Evolutionary conservation across 2,329 filamentous ascomycete species (phyloP), one percentile per base, ranked within the genome.

Genomic region (Phialocephala subalpina): DNA sequence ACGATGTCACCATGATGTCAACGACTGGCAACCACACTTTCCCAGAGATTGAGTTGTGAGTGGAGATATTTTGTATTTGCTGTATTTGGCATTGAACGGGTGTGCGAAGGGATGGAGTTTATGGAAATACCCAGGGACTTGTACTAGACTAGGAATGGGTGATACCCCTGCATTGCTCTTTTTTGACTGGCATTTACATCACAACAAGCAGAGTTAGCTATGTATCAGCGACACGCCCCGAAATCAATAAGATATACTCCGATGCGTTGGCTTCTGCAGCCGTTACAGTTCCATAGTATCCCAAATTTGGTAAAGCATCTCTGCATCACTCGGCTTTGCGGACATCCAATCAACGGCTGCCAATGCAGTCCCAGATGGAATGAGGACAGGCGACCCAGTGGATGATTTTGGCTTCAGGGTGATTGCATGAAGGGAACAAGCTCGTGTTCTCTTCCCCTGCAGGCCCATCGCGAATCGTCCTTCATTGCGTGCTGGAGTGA

Each of bases 11-110:
- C 3, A 72, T 84, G 33, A 74, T 82, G 35, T 83, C 81, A 29
- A 76, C 78, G 6, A 77, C 77, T 2, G 76, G 79, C 69, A 81
- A 81, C 66, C 80, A 83, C 72, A 74, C 76, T 0, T 73, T 78
- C 62, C 73, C 77, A 57, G 81, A 83, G 65, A 63, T 77, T 62
- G 81, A 83, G 68, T 66, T 83, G 38, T 82, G 56, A 63, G 33
- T 49, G 27, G 36, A 36, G 58, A 25, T 33, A 45, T n/a, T 40
- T 49, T n/a, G 18, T 12, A n/a, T 52, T 56, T 35, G 18, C 40
- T 53, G 56, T 4, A 29, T 18, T n/a, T 27, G 45, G 27, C 42
- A 14, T 35, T 29, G 40, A 9, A 22, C n/a, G 20, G 12, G 12
- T 22, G 45, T n/a, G 9, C 22, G n/a, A 29, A 33, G 16, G 40